phyloP scores from a whole-genome alignment of 192 early-diverging fungal species.

The Coemansia sp. region DNA sequence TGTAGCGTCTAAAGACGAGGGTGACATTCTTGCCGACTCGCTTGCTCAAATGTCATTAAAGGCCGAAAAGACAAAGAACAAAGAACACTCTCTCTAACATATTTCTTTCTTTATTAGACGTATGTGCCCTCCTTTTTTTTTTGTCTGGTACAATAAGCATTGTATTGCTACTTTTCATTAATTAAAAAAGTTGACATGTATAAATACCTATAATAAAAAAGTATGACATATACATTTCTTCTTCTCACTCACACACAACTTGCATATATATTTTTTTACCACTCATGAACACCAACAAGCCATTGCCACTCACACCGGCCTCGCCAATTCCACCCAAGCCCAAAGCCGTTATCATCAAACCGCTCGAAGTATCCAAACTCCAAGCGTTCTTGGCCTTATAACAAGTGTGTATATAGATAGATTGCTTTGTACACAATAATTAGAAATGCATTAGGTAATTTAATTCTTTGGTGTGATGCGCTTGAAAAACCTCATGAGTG shows the following conservation, averaged over 20 bases:
- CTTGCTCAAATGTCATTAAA: constrained; percentile 1
- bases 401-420: background rate
- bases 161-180: no score
- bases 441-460: no score
- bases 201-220: background rate
- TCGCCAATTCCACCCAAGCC: no score
- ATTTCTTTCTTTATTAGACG: background rate
- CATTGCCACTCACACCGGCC: constrained; percentile 8
- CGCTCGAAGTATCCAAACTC: background rate
- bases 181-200: background rate
- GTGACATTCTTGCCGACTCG: constrained; percentile 3
- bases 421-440: background rate
- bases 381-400: constrained; percentile 5
- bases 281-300: constrained; percentile 13
- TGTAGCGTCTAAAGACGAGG: background rate
- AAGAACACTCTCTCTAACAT: no score
- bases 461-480: constrained; percentile 43
- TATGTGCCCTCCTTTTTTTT: no score
- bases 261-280: background rate
- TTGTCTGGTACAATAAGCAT: background rate
- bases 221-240: background rate
- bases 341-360: background rate
- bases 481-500: constrained; percentile 47
- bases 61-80: background rate
- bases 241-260: background rate